Evolutionary conservation across 108 stramenopile genomes (phyloP), one percentile per base, ranked within the genome.

Genomic region (Conticribra guillardii): DNA sequence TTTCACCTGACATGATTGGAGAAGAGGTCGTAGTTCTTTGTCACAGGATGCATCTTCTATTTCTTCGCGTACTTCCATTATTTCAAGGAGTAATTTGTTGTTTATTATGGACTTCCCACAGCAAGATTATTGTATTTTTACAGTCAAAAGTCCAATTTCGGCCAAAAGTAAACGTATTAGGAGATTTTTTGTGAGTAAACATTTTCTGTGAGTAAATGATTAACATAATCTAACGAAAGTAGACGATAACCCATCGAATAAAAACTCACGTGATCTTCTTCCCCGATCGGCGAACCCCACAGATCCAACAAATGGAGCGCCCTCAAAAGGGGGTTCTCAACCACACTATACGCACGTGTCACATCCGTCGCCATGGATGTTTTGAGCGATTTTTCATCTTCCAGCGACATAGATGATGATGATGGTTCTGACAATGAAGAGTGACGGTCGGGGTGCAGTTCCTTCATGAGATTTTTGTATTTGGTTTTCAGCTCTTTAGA

Each of bases 241-340:
- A 5, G 11, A 5, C 32, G 21, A 29, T 33, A 8, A 0, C 27
- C n/a, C 30, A 24, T 57, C 14, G n/a, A 47, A 17, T 3, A 19
- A 33, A n/a, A 11, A 74, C 73, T 48, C 29, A 74, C 73, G 41
- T 19, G 29, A 71, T 67, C 69, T 1, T 34, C 32, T 48, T 84
- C 81, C 19, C 69, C 64, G 18, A 89, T 68, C 19, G 79, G 55
- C 51, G 81, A 31, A 18, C 88, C 88, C 28, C 67, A 46, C 19
- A 90, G 67, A 76, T 90, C 86, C 56, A 93, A 73, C 33, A 88
- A 62, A 80, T 93, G 89, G 9, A 62, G 52, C 1, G 92, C 87
- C 53, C 92, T 76, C 15, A 71, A 60, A 26, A 84, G 80, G 4
- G 85, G 82, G 54, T 88, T 55, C 4, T 33, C 58, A 8, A 93